Conservation (phyloP, 2,329 filamentous ascomycete genomes). For the Blastomyces emzantsi region DNA sequence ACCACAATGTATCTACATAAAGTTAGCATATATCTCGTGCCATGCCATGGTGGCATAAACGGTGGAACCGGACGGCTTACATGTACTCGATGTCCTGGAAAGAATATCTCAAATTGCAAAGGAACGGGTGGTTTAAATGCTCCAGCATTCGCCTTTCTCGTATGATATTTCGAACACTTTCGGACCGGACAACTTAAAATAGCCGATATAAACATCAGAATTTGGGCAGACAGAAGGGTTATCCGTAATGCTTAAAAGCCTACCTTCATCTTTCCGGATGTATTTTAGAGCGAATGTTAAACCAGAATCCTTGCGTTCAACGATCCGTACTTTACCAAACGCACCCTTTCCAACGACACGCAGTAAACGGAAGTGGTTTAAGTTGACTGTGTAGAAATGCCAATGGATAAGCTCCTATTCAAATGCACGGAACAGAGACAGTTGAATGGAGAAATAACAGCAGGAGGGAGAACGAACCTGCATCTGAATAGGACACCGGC, state of each 20-base stretch:
- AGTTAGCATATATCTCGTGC: conserved; percentile 19
- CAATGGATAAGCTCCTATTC: conserved; percentile 5
- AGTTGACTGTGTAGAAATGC: conserved; percentile 57
- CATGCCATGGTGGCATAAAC: neutral
- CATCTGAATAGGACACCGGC: conserved; percentile 81
- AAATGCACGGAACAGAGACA: conserved; percentile 9
- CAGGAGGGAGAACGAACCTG: conserved; percentile 54
- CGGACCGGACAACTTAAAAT: conserved; percentile 77
- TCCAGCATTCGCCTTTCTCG: conserved; percentile 96
- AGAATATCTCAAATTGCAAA: conserved; percentile 97
- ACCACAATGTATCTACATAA: conserved; percentile 73
- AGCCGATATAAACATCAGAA: conserved; percentile 21
- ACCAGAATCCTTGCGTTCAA: conserved; percentile 91
- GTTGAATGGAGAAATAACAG: conserved; percentile 7
- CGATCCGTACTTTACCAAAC: conserved; percentile 97
- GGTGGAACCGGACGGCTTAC: conserved; percentile 45
- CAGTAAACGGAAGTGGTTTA: conserved; percentile 93
- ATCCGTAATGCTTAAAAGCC: conserved; percentile 20
- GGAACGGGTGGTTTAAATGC: conserved; percentile 93
- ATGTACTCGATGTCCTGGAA: conserved; percentile 99
- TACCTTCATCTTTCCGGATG: conserved; percentile 96
- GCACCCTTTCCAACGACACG: conserved; percentile 95
- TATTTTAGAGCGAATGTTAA: conserved; percentile 96
- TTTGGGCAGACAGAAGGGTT: conserved; percentile 5
- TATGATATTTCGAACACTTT: conserved; percentile 97